Evolutionary conservation across 2,329 filamentous ascomycete genomes (phyloP).

Genomic region (Fusarium camptoceras): DNA sequence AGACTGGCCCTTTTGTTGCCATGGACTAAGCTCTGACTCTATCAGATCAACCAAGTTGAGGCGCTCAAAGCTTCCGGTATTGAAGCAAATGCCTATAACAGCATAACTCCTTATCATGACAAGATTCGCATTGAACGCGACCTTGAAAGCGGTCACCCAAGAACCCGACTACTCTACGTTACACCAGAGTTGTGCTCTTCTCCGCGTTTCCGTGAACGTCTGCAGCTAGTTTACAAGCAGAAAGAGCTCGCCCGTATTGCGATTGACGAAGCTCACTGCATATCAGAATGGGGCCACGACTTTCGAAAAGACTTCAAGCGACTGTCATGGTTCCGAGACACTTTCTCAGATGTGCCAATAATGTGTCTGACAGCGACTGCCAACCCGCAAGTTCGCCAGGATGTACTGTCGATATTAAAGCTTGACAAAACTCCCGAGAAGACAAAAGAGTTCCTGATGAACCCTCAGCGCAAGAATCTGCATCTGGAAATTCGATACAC

Average conservation of each 20-base stretch:
- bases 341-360: conserved; percentile 86
- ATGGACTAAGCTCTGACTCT: conserved; percentile 18
- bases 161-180: conserved; percentile 87
- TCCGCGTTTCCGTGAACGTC: conserved; percentile 78
- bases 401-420: conserved; percentile 81
- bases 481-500: conserved; percentile 92
- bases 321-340: conserved; percentile 84
- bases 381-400: conserved; percentile 81
- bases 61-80: conserved; percentile 80
- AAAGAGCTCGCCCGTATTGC: conserved; percentile 88
- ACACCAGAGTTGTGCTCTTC: conserved; percentile 89
- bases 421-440: conserved; percentile 68
- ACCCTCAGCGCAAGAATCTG: conserved; percentile 84
- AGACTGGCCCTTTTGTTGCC: conserved; percentile 27
- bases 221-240: conserved; percentile 81
- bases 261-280: conserved; percentile 95
- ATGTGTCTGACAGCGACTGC: conserved; percentile 95
- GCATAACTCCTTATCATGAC: conserved; percentile 75
- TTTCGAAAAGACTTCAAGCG: conserved; percentile 94
- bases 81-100: conserved; percentile 87
- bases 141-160: conserved; percentile 87
- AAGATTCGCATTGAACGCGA: conserved; percentile 80
- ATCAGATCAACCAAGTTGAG: conserved; percentile 89
- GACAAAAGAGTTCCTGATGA: conserved; percentile 84
- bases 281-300: conserved; percentile 98